Evolutionary conservation across 257 asterid genomes (phyloP).

Genomic region (Salvia splendens): DNA sequence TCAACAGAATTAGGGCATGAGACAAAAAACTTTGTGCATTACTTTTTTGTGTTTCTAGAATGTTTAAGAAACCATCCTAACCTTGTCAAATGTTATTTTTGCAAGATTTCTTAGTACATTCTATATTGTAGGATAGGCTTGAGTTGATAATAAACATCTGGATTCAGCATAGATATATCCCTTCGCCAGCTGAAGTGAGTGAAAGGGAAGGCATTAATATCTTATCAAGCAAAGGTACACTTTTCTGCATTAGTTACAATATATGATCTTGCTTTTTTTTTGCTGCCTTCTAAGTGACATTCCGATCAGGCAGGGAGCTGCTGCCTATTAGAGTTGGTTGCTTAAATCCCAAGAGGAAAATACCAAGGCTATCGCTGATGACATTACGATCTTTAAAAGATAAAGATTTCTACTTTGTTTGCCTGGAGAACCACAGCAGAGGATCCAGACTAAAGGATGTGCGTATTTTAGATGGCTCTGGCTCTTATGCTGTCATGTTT

Average conservation of each 20-base stretch:
- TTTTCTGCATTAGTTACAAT: constrained; percentile 4
- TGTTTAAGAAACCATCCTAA: constrained; percentile 2
- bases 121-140: constrained; percentile 78
- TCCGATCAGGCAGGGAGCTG: constrained; percentile 57
- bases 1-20: neutral
- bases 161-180: constrained; percentile 62
- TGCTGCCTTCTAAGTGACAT: constrained; percentile 33
- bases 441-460: constrained; percentile 52
- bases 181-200: constrained; percentile 95
- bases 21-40: neutral
- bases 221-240: constrained; percentile 62
- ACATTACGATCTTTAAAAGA: constrained; percentile 54
- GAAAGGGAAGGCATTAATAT: constrained; percentile 63
- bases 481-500: neutral
- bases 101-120: constrained; percentile 13
- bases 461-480: constrained; percentile 21
- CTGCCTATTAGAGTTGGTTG: constrained; percentile 82
- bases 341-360: constrained; percentile 56
- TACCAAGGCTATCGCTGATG: constrained; percentile 55
- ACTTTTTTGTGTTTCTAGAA: constrained; percentile 16
- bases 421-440: constrained; percentile 56
- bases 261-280: constrained; percentile 19
- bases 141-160: constrained; percentile 66
- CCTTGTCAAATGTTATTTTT: neutral
- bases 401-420: constrained; percentile 63